Conservation (phyloP, 148 eudicot genomes). For the Suaeda aralocaspica region DNA sequence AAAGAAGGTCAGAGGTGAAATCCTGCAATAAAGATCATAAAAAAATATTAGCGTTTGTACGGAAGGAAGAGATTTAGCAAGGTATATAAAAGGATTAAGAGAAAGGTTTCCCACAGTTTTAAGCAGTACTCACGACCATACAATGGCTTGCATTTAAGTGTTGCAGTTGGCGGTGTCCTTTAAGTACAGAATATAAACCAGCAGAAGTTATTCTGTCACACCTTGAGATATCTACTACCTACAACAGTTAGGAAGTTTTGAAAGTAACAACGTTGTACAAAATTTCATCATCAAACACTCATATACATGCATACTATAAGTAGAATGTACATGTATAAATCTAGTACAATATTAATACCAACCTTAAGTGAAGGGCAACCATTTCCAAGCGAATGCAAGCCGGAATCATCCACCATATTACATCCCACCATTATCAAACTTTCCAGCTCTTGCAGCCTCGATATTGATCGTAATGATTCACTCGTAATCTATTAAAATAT, state of each 20-base stretch:
- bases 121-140: constrained; percentile 61
- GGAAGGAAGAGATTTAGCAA: too few relatives aligned
- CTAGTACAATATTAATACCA: too few relatives aligned
- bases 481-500: constrained; percentile 45
- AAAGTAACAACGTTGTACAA: too few relatives aligned
- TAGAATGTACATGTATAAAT: too few relatives aligned
- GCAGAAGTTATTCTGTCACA: constrained; percentile 50
- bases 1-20: constrained; percentile 43
- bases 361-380: constrained; percentile 88
- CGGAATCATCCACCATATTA: constrained; percentile 52
- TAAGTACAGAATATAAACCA: constrained; percentile 42
- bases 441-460: constrained; percentile 48
- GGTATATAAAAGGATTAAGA: not conserved
- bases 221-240: constrained; percentile 68
- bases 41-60: too few relatives aligned
- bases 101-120: constrained; percentile 30
- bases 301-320: too few relatives aligned
- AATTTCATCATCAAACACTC: too few relatives aligned
- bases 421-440: constrained; percentile 62
- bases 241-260: too few relatives aligned
- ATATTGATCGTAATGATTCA: constrained; percentile 47
- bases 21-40: constrained; percentile 37
- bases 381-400: constrained; percentile 46
- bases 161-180: constrained; percentile 43
- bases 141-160: constrained; percentile 59